A percentile compares a stretch with the other conserved stretches of the same genome.
Conservation (phyloP, 2,329 filamentous ascomycete species). For the Trichophyton simii region DNA sequence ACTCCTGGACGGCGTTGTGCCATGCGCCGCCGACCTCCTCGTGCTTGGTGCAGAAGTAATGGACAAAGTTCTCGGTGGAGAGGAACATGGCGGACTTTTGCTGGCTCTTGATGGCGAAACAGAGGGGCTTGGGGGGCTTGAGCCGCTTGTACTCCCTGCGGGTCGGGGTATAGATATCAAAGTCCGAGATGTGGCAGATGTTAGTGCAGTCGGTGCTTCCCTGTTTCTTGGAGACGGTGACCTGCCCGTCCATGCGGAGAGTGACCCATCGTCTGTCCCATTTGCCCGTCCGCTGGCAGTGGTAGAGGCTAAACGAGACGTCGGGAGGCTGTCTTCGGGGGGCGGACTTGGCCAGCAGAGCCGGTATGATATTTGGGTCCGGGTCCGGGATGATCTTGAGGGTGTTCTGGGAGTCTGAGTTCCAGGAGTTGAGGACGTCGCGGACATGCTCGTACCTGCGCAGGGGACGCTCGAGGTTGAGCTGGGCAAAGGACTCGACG, state of each 20-base stretch:
- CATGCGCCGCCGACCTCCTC: constrained; percentile 53
- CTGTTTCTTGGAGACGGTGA: constrained; percentile 58
- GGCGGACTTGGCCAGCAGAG: constrained; percentile 53
- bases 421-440: constrained; percentile 89
- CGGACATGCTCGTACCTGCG: constrained; percentile 76
- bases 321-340: constrained; percentile 52
- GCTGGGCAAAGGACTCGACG: constrained; percentile 59
- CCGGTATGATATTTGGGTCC: constrained; percentile 41
- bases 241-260: constrained; percentile 59
- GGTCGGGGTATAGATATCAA: constrained; percentile 75
- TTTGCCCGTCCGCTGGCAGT: constrained; percentile 69
- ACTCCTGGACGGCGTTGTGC: constrained; percentile 58
- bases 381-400: constrained; percentile 53
- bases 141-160: constrained; percentile 56
- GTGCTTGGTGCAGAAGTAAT: constrained; percentile 81
- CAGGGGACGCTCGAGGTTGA: constrained; percentile 70
- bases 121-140: constrained; percentile 72
- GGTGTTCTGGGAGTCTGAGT: constrained; percentile 62
- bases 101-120: constrained; percentile 83
- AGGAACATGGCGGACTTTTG: constrained; percentile 77
- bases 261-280: constrained; percentile 81
- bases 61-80: constrained; percentile 72
- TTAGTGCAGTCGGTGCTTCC: constrained; percentile 50
- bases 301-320: constrained; percentile 59
- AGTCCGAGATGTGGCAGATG: constrained; percentile 79